These are phyloP conservation scores for Aschersonia sp. DNA, from an alignment of 2,329 filamentous ascomycete genomes.

Conservation along the genomic window DNA sequence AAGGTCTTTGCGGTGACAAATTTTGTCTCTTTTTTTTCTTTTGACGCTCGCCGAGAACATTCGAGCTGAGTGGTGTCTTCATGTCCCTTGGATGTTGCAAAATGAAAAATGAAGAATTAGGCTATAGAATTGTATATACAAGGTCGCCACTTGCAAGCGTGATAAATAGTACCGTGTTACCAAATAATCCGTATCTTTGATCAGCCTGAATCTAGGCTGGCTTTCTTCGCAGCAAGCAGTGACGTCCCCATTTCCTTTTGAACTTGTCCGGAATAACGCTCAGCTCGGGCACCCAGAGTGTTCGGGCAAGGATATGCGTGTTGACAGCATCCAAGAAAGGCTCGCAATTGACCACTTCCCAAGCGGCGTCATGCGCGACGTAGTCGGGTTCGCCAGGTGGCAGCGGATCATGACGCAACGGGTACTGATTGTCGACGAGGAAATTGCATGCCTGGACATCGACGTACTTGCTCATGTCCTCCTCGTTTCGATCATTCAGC, in stretches of 20 bases:
- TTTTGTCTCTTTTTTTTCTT: too few relatives aligned
- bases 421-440: conserved; percentile 76
- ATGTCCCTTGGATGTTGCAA: too few relatives aligned
- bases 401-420: conserved; percentile 29
- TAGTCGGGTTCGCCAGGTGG: conserved; percentile 71
- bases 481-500: conserved; percentile 84
- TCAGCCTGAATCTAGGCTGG: background rate
- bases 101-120: too few relatives aligned
- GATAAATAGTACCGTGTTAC: too few relatives aligned
- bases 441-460: conserved; percentile 66
- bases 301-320: conserved; percentile 60
- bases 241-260: conserved; percentile 69
- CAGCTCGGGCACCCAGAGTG: conserved; percentile 69
- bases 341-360: conserved; percentile 64
- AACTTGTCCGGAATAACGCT: conserved; percentile 53
- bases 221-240: conserved; percentile 61
- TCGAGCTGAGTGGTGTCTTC: too few relatives aligned
- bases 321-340: conserved; percentile 67
- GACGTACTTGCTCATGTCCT: conserved; percentile 78
- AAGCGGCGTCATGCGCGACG: conserved; percentile 55
- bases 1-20: too few relatives aligned
- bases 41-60: too few relatives aligned
- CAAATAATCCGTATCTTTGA: background rate
- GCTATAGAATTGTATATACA: too few relatives aligned
- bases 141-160: too few relatives aligned